Conservation (phyloP, 805 yeast species). For the Saccharomyces paradoxus region DNA sequence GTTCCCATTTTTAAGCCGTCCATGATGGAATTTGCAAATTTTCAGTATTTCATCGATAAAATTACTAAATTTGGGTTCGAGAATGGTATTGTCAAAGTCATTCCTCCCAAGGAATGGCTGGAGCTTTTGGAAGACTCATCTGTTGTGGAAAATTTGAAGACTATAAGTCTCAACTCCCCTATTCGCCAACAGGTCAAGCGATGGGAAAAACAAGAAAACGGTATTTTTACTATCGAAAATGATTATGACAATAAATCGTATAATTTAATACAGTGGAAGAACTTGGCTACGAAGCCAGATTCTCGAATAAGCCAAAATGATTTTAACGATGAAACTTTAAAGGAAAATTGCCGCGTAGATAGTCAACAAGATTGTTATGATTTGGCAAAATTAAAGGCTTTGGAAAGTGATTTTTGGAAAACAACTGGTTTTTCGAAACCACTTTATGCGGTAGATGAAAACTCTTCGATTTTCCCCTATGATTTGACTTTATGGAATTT, state of each 20-base stretch:
- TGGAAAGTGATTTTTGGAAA: constrained; percentile 72
- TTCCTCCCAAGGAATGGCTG: constrained; percentile 77
- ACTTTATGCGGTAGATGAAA: constrained; percentile 79
- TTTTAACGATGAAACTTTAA: constrained; percentile 27
- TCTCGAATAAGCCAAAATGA: background rate
- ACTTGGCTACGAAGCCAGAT: constrained; percentile 32
- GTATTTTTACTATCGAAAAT: constrained; percentile 60
- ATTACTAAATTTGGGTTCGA: constrained; percentile 67
- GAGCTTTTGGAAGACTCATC: constrained; percentile 32
- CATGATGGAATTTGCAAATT: constrained; percentile 57
- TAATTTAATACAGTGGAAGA: constrained; percentile 65
- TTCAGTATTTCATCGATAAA: constrained; percentile 51
- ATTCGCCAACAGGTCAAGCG: constrained; percentile 65
- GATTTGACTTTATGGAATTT: constrained; percentile 61
- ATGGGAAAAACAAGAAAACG: constrained; percentile 32
- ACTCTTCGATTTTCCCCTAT: constrained; percentile 61
- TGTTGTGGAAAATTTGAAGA: constrained; percentile 34
- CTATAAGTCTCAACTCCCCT: constrained; percentile 57
- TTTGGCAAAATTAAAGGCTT: constrained; percentile 44
- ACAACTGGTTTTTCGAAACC: constrained; percentile 65
- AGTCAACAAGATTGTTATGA: constrained; percentile 16
- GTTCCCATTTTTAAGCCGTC: constrained; percentile 54
- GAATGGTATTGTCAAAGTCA: constrained; percentile 67
- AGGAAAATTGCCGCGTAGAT: constrained; percentile 11
- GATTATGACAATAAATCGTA: constrained; percentile 59